A percentile compares a stretch with the other conserved stretches of the same genome.
Conservation (phyloP, 1,284 basidiomycete genomes). For the Megacollybia platyphylla region DNA sequence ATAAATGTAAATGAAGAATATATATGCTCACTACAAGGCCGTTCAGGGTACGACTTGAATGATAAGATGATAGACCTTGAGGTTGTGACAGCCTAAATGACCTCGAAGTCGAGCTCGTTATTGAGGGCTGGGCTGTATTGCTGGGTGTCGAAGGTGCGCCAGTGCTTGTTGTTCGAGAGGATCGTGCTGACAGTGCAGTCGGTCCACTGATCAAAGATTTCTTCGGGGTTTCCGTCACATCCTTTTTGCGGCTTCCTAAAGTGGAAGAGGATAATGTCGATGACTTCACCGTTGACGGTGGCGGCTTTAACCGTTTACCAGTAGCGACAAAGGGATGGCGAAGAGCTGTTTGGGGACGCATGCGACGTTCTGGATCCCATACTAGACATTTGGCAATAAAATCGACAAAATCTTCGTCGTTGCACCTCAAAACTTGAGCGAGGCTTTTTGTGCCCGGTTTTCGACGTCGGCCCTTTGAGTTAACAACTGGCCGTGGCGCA, state of each 20-base stretch:
- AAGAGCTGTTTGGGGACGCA: slow-evolving; percentile 90
- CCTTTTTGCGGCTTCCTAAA: slow-evolving; percentile 37
- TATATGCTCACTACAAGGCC: slow-evolving; percentile 12
- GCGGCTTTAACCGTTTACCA: slow-evolving; percentile 40
- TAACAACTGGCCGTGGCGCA: slow-evolving; percentile 85
- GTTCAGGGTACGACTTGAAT: slow-evolving; percentile 28
- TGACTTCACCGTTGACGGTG: slow-evolving; percentile 32
- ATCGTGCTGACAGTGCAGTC: slow-evolving; percentile 67
- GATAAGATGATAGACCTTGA: slow-evolving; percentile 25
- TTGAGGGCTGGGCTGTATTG: slow-evolving; percentile 16
- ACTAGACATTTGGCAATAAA: slow-evolving; percentile 92
- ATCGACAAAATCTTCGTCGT: slow-evolving; percentile 83
- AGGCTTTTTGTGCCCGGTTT: slow-evolving; percentile 87
- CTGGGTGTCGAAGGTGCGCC: slow-evolving; percentile 46
- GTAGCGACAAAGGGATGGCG: slow-evolving; percentile 82
- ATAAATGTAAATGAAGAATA: background rate
- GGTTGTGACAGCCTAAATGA: slow-evolving; percentile 26
- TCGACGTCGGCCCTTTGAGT: slow-evolving; percentile 90
- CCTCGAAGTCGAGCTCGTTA: slow-evolving; percentile 20
- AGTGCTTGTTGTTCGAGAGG: slow-evolving; percentile 39
- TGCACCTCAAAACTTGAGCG: slow-evolving; percentile 77
- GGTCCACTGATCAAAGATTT: slow-evolving; percentile 79
- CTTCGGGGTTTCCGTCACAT: slow-evolving; percentile 64
- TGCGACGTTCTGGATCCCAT: slow-evolving; percentile 94
- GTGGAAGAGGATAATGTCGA: slow-evolving; percentile 42